Evolutionary conservation across 495 filamentous ascomycete species (phyloP).

Genomic region (Penicillium taxi): DNA sequence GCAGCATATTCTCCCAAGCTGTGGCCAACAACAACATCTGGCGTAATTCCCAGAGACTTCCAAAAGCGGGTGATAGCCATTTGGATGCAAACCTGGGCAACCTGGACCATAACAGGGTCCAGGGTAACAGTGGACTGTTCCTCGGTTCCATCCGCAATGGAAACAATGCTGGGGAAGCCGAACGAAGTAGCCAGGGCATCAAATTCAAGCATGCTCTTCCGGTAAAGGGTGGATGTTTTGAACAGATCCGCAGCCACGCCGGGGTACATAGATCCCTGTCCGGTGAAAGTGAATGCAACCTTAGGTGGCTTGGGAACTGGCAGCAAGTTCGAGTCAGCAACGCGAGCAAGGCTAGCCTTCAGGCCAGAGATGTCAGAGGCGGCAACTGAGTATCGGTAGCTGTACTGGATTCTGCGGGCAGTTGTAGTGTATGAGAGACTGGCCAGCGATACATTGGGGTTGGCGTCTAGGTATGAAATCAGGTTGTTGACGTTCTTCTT

Average conservation of each 20-base stretch:
- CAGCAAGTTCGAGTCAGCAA: background rate
- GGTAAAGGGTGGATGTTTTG: conserved; percentile 18
- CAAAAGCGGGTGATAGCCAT: conserved; percentile 71
- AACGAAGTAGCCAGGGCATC: conserved; percentile 17
- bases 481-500: conserved; percentile 26
- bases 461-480: background rate
- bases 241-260: conserved; percentile 17
- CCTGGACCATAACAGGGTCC: conserved; percentile 36
- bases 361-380: conserved; percentile 6
- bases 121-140: background rate
- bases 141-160: background rate
- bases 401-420: conserved; percentile 62
- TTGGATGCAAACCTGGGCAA: conserved; percentile 61
- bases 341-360: background rate
- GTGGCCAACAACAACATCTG: conserved; percentile 69
- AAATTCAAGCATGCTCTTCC: conserved; percentile 19
- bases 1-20: conserved; percentile 82
- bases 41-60: conserved; percentile 63
- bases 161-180: conserved; percentile 21
- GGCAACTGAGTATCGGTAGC: conserved; percentile 34
- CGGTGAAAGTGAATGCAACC: conserved; percentile 52
- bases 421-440: conserved; percentile 62
- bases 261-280: conserved; percentile 56
- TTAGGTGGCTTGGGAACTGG: background rate
- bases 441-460: conserved; percentile 4